These are phyloP conservation scores for Eleusine indica DNA, from an alignment of 176 grass and related monocot genomes.

Conservation along the genomic window DNA sequence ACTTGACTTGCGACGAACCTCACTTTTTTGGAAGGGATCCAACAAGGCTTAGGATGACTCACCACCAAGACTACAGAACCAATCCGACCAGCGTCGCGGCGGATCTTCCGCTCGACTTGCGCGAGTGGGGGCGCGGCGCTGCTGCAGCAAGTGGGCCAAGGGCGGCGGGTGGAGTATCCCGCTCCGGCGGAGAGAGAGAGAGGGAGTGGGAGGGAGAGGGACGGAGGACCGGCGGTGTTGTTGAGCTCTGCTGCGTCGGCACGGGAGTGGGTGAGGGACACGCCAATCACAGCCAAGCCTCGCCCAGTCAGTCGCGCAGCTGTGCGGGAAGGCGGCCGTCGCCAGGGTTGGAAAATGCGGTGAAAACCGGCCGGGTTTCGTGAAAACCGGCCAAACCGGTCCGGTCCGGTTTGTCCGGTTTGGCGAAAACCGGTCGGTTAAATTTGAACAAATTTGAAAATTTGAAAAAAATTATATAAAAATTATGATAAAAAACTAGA, in stretches of 20 bases:
- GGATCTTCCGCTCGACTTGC: not conserved
- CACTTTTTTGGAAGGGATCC: not conserved
- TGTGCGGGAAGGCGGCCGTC: not conserved
- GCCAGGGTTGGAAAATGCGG: not conserved
- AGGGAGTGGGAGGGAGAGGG: no score
- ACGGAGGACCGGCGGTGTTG: not conserved
- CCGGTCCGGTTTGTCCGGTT: no score
- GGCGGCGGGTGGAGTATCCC: no score
- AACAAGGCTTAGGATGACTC: not conserved
- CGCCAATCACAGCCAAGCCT: not conserved
- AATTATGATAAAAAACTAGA: no score
- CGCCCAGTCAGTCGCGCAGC: not conserved
- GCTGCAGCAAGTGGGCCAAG: no score
- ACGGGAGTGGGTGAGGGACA: not conserved
- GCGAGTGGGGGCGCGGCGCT: no score
- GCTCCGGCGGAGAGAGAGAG: no score
- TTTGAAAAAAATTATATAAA: no score
- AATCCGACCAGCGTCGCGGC: not conserved
- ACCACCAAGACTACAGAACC: not conserved
- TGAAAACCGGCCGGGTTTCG: no score
- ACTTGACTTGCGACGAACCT: not conserved
- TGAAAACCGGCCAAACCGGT: no score
- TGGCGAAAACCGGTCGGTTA: no score
- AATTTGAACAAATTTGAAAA: no score
- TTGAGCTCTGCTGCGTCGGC: not conserved